Conservation (phyloP, 495 filamentous ascomycete species). For the Talaromyces stipitatus region DNA sequence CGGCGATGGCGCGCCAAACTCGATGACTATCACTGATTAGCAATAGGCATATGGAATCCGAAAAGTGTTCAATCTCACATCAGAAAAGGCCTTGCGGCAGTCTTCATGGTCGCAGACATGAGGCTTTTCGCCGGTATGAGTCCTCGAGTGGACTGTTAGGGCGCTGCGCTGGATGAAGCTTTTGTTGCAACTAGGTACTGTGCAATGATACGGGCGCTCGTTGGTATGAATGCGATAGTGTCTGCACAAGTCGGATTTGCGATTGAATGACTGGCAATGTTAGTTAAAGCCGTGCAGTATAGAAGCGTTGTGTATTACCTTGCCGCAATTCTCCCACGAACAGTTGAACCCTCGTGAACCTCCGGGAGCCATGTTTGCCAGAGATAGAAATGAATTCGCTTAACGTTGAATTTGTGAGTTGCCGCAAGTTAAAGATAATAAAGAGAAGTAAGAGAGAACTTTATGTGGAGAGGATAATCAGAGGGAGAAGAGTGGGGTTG, state of each 20-base stretch:
- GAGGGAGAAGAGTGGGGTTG: background rate
- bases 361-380: constrained; percentile 31
- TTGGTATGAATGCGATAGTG: constrained; percentile 90
- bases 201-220: constrained; percentile 74
- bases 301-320: constrained; percentile 20
- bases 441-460: background rate
- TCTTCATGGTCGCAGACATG: constrained; percentile 72
- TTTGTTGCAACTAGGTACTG: constrained; percentile 64
- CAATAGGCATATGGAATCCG: constrained; percentile 26
- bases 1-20: constrained; percentile 80
- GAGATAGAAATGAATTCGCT: background rate
- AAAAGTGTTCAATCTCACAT: constrained; percentile 46
- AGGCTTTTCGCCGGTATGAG: constrained; percentile 86
- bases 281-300: background rate
- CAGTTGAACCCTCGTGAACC: constrained; percentile 40
- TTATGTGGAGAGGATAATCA: background rate
- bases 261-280: constrained; percentile 69
- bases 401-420: background rate
- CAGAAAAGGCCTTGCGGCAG: constrained; percentile 82
- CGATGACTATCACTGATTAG: constrained; percentile 55
- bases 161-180: constrained; percentile 89
- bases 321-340: constrained; percentile 39
- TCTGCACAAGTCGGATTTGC: constrained; percentile 83
- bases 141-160: constrained; percentile 77
- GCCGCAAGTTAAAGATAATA: background rate